These are phyloP conservation scores for Citrus mangshanensis DNA, from an alignment of 345 rosid genomes.

Conservation along the genomic window DNA sequence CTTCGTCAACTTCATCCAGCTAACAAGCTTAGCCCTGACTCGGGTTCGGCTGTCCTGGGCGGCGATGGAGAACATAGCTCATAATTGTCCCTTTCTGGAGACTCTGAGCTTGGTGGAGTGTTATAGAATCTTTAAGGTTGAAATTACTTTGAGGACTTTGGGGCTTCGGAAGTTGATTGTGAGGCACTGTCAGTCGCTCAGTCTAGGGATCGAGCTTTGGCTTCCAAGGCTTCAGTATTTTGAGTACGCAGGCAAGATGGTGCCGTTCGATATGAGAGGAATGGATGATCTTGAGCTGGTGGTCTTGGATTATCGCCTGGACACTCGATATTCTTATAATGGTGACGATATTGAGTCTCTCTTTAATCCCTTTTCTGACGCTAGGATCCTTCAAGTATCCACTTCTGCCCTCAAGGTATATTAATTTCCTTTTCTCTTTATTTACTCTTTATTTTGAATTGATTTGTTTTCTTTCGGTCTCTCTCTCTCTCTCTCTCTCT, in stretches of 20 bases:
- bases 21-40: neutral
- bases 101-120: neutral
- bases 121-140: neutral
- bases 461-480: too few relatives aligned
- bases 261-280: neutral
- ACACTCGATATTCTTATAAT: neutral
- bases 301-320: neutral
- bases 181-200: neutral
- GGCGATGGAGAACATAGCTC: neutral
- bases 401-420: neutral
- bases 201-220: neutral
- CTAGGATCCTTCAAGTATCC: neutral
- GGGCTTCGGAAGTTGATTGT: slow-evolving; percentile 1
- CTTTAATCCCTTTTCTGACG: neutral
- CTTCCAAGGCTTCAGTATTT: slow-evolving; percentile 2
- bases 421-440: neutral
- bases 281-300: neutral
- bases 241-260: slow-evolving; percentile 2
- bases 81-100: neutral
- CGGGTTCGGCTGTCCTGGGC: neutral
- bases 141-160: neutral
- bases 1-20: neutral
- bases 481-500: too few relatives aligned
- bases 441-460: too few relatives aligned
- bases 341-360: neutral